Evolutionary conservation across 2,329 filamentous ascomycete genomes (phyloP).

Genomic region (Juglanconis sp.): DNA sequence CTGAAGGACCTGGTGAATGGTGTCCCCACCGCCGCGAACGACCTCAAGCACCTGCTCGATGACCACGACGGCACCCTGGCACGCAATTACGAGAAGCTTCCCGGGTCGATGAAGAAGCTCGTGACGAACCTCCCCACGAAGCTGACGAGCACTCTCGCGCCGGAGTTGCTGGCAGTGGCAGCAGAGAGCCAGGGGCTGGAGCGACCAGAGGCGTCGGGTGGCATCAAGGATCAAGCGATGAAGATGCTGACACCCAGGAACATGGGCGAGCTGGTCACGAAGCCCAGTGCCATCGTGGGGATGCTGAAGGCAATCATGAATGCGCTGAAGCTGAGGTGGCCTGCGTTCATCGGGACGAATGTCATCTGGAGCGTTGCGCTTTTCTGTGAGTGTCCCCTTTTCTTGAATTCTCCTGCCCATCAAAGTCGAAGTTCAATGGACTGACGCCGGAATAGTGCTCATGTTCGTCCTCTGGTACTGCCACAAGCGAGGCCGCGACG

Average conservation of each 20-base stretch:
- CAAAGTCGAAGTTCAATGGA: background rate
- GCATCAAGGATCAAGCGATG: conserved; percentile 50
- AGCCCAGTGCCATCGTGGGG: conserved; percentile 79
- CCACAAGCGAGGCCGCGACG: conserved; percentile 88
- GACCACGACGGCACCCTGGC: conserved; percentile 60
- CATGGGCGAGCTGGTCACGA: conserved; percentile 75
- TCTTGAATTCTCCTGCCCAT: too few species aligned
- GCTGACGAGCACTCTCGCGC: conserved; percentile 70
- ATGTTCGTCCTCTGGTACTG: conserved; percentile 98
- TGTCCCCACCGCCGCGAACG: conserved; percentile 87
- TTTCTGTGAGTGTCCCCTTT: conserved; percentile 62
- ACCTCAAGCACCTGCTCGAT: conserved; percentile 66
- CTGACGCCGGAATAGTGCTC: conserved; percentile 55
- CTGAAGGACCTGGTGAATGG: conserved; percentile 91
- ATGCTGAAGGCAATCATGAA: conserved; percentile 89
- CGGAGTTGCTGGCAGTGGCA: conserved; percentile 77
- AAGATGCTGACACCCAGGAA: conserved; percentile 68
- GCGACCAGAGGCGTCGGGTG: conserved; percentile 41
- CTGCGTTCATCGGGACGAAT: conserved; percentile 87
- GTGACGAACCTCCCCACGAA: conserved; percentile 82
- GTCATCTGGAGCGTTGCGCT: conserved; percentile 85
- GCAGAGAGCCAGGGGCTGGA: conserved; percentile 67
- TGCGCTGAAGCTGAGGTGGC: conserved; percentile 82
- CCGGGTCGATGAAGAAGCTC: conserved; percentile 77
- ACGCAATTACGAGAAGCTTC: conserved; percentile 64